Percentiles rank a stretch among this genome's conserved stretches.
Conservation (phyloP, 2,329 filamentous ascomycete genomes). For the Emmonsia crescens region DNA sequence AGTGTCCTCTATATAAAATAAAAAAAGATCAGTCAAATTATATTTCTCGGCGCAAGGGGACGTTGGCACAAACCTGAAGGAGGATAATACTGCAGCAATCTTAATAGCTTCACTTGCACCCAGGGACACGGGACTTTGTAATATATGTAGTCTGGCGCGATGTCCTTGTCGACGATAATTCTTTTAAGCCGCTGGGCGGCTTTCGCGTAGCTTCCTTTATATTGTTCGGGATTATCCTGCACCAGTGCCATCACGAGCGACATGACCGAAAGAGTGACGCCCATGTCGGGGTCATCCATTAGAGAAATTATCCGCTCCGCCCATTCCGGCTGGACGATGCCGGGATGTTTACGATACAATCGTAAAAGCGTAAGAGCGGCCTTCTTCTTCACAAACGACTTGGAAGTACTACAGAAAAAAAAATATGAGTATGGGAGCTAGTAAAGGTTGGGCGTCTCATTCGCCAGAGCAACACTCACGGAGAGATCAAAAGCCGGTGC, state of each 20-base stretch:
- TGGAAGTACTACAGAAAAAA: constrained; percentile 52
- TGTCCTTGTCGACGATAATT: constrained; percentile 83
- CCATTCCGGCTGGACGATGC: constrained; percentile 93
- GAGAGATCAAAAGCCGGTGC: constrained; percentile 85
- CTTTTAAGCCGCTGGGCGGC: constrained; percentile 81
- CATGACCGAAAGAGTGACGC: constrained; percentile 88
- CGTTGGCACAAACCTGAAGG: constrained; percentile 58
- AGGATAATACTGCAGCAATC: constrained; percentile 89
- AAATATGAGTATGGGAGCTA: background rate
- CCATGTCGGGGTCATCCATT: constrained; percentile 93
- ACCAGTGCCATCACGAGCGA: constrained; percentile 90
- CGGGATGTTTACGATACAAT: constrained; percentile 86
- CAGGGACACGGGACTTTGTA: constrained; percentile 99
- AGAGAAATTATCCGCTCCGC: constrained; percentile 96
- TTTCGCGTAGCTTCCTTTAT: constrained; percentile 89
- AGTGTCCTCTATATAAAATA: constrained; percentile 58
- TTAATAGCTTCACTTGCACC: constrained; percentile 90
- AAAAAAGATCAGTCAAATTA: constrained; percentile 3
- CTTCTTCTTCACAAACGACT: constrained; percentile 99
- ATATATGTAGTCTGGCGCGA: constrained; percentile 84
- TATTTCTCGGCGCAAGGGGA: constrained; percentile 4
- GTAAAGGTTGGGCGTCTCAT: background rate
- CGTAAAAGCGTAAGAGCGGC: constrained; percentile 86
- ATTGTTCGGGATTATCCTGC: constrained; percentile 88
- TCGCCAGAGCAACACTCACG: constrained; percentile 46